Evolutionary conservation across 2,329 filamentous ascomycete genomes (phyloP).

Genomic region (Penicillium griseofulvum): DNA sequence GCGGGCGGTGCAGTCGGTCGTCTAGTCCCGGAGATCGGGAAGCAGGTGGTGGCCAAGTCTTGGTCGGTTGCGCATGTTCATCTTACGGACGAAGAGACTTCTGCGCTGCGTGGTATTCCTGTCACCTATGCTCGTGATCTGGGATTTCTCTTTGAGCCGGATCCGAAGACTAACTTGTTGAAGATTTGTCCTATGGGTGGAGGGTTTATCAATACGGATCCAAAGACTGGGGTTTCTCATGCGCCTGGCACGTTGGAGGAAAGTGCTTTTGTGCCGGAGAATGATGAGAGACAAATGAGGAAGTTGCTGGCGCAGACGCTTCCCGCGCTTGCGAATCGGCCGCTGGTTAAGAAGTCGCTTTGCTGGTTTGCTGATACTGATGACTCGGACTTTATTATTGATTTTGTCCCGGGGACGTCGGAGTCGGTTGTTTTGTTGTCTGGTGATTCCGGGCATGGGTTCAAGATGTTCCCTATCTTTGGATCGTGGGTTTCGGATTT

Average conservation of each 20-base stretch:
- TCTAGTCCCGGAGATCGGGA: slow-evolving; percentile 51
- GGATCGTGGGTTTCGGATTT: slow-evolving; percentile 55
- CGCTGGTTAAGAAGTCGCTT: slow-evolving; percentile 56
- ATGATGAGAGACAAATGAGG: slow-evolving; percentile 55
- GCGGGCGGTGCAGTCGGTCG: slow-evolving; percentile 51
- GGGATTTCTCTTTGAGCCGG: slow-evolving; percentile 66
- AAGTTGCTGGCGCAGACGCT: slow-evolving; percentile 53
- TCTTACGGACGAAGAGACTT: slow-evolving; percentile 55
- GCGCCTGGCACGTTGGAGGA: slow-evolving; percentile 39
- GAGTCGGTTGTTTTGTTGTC: slow-evolving; percentile 52
- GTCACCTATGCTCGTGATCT: slow-evolving; percentile 61
- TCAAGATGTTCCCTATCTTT: slow-evolving; percentile 63
- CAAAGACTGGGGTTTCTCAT: slow-evolving; percentile 40
- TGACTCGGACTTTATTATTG: slow-evolving; percentile 61
- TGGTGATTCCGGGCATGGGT: slow-evolving; percentile 62
- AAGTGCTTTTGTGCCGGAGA: slow-evolving; percentile 51
- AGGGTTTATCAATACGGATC: slow-evolving; percentile 55
- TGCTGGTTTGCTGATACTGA: slow-evolving; percentile 64
- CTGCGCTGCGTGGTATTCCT: slow-evolving; percentile 56
- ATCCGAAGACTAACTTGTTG: slow-evolving; percentile 56
- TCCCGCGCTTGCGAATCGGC: slow-evolving; percentile 53
- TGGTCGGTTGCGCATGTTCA: slow-evolving; percentile 62
- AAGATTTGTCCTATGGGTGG: slow-evolving; percentile 61
- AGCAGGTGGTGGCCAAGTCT: slow-evolving; percentile 54
- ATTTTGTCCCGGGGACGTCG: slow-evolving; percentile 53